Evolutionary conservation across 441 rosid species (phyloP), one percentile per base, ranked within the genome.

Genomic region (Syzygium syzygioides): DNA sequence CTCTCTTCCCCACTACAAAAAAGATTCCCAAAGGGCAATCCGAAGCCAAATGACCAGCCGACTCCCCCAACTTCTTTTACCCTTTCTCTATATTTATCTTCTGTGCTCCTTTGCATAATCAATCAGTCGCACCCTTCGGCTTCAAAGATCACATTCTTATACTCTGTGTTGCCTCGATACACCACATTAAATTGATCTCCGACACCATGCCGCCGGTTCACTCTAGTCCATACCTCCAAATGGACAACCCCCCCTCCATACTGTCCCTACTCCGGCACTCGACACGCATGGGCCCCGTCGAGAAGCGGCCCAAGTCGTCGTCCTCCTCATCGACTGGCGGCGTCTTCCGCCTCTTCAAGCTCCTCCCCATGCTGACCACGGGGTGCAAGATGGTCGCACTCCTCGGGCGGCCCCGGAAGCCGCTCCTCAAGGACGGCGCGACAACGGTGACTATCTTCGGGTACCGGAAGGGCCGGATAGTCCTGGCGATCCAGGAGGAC

Each of bases 331-430:
- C 94, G 4, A 52, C 90, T 12, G 98, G 99, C 0, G 98, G 99
- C 14, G 94, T 98, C 19, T 90, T 97, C n/a, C 94, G 94, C 86
- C 92, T 96, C 92, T 96, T 98, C 94, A 98, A 96, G 92, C 97
- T 96, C 66, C 91, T 97, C 88, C 99, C 99, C 12, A 96, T 97
- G 99, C 89, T 97, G 88, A 96, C 98, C 59, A 96, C 99, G 2
- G 99, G 99, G 23, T 98, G 99, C 95, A 98, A 96, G 91, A 96
- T 98, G 99, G 99, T 94, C 45, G 96, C 95, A 7, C 91, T 98
- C 25, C 87, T 98, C 32, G 97, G 98, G 8, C 86, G 95, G 68
- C 96, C 98, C 2, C 91, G 96, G 55, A 96, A 95, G 79, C 96
- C 97, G 7, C 85, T 96, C 55, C 95, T 97, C 23, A 96, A 94